Conservation (phyloP, 768 basidiomycete genomes). For the Chlorophyllum brunneum region DNA sequence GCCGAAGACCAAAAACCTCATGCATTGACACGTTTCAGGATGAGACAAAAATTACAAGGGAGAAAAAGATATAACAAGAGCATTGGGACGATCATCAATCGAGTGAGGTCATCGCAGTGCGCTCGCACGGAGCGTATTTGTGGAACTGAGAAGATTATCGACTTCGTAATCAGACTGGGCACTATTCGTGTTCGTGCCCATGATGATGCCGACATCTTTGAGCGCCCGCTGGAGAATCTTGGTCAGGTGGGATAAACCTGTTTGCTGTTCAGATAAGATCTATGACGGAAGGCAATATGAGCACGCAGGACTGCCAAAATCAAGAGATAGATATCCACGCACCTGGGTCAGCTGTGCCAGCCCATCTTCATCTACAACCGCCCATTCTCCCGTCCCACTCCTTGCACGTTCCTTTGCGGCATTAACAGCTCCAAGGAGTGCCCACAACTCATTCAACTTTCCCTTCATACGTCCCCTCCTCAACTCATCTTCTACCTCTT, state of each 20-base stretch:
- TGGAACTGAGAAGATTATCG: constrained; percentile 32
- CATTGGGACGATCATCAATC: no score
- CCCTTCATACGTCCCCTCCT: constrained; percentile 60
- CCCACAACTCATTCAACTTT: constrained; percentile 84
- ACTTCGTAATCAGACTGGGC: constrained; percentile 19
- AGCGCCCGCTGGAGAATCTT: constrained; percentile 63
- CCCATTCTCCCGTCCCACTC: constrained; percentile 56
- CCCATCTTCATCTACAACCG: constrained; percentile 85
- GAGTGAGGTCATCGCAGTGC: constrained; percentile 33
- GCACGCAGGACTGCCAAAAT: constrained; percentile 8
- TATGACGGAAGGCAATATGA: constrained; percentile 22
- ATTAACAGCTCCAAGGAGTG: constrained; percentile 69
- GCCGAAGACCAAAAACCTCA: no score
- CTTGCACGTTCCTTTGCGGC: constrained; percentile 51
- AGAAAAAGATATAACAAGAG: no score
- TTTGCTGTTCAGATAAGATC: constrained; percentile 77
- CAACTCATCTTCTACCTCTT: constrained; percentile 73
- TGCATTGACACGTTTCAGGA: no score
- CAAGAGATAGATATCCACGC: constrained; percentile 16
- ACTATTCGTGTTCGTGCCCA: constrained; percentile 34
- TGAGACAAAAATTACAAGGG: no score
- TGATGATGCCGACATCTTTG: constrained; percentile 64
- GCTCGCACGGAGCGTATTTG: constrained; percentile 32
- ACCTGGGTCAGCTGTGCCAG: constrained; percentile 75
- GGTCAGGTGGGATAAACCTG: constrained; percentile 76